phyloP scores from a whole-genome alignment of 2,329 filamentous ascomycete genomes.

The Fusarium duplospermum region DNA sequence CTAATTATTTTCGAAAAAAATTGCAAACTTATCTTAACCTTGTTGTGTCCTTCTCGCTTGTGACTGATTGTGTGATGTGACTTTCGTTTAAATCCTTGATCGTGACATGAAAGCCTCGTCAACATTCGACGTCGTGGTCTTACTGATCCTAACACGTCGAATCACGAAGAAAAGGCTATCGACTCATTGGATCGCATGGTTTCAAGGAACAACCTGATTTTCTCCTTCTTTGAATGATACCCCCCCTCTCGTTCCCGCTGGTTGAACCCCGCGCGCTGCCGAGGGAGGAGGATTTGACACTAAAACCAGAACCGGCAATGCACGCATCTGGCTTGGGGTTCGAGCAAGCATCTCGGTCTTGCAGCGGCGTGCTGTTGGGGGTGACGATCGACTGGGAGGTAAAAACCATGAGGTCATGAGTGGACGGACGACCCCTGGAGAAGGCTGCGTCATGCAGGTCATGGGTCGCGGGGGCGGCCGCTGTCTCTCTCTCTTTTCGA shows the following conservation, averaged over 20 bases:
- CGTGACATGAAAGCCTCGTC: not conserved
- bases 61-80: constrained; percentile 9
- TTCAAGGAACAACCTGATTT: not conserved
- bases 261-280: constrained; percentile 19
- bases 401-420: constrained; percentile 36
- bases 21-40: constrained; percentile 32
- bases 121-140: constrained; percentile 1
- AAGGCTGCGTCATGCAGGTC: constrained; percentile 40
- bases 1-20: constrained; percentile 33
- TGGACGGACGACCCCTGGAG: constrained; percentile 31
- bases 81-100: not conserved
- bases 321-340: constrained; percentile 29
- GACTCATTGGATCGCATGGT: not conserved
- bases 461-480: constrained; percentile 14
- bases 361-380: constrained; percentile 14
- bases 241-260: constrained; percentile 16
- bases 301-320: not conserved
- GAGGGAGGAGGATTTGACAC: constrained; percentile 3
- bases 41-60: not conserved
- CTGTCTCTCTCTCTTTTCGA: constrained; percentile 9
- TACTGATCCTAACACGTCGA: not conserved
- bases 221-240: not conserved
- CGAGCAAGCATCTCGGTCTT: constrained; percentile 22
- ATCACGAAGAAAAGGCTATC: not conserved
- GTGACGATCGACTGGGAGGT: constrained; percentile 17